phyloP scores from a whole-genome alignment of 2,329 filamentous ascomycete species.

The Epichloe festucae region DNA sequence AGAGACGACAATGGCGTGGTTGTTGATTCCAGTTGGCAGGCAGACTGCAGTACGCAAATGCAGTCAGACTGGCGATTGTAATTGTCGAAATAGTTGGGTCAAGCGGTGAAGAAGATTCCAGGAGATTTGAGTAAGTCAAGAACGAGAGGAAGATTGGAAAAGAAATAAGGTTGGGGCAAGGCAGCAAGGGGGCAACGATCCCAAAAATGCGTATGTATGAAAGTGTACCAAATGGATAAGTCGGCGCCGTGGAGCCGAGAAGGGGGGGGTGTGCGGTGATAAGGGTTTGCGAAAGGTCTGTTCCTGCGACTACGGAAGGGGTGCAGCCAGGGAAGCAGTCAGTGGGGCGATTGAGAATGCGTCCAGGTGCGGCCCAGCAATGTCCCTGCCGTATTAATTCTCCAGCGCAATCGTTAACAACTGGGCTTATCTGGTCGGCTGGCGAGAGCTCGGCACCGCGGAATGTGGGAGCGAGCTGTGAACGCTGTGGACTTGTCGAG shows the following conservation, averaged over 20 bases:
- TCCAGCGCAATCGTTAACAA: too few species aligned
- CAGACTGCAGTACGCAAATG: too few species aligned
- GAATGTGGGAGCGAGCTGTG: too few species aligned
- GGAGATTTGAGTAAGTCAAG: background rate
- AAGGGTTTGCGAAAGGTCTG: background rate
- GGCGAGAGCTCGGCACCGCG: too few species aligned
- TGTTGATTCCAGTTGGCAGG: background rate
- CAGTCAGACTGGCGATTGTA: background rate
- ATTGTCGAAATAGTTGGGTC: background rate
- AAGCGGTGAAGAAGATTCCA: background rate
- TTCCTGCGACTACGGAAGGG: background rate
- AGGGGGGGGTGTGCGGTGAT: slow-evolving; percentile 11
- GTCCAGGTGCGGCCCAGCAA: background rate
- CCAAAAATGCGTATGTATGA: slow-evolving; percentile 10
- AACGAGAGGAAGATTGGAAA: slow-evolving; percentile 5
- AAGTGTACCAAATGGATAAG: slow-evolving; percentile 15
- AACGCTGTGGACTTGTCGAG: too few species aligned
- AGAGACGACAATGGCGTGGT: background rate
- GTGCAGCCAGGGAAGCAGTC: background rate
- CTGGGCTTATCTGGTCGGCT: too few species aligned
- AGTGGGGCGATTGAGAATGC: background rate
- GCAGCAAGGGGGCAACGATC: slow-evolving; percentile 8
- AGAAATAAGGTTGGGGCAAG: slow-evolving; percentile 10
- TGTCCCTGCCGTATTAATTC: background rate
- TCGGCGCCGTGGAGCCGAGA: slow-evolving; percentile 22